Evolutionary conservation across 495 filamentous ascomycete species (phyloP).

Genomic region (Xanthoparmelia taractica): DNA sequence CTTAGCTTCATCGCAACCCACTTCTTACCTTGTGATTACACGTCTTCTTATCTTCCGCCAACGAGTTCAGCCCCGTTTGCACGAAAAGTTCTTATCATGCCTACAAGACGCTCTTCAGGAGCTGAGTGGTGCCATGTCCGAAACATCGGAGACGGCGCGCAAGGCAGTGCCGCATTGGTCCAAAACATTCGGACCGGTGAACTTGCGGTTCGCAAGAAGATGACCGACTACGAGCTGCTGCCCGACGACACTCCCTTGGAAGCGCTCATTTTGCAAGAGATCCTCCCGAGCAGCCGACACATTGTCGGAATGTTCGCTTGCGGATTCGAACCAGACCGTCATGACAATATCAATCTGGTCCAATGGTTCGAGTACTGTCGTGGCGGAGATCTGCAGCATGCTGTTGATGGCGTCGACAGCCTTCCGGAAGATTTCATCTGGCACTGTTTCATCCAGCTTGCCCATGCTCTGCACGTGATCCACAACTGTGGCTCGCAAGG

Average conservation of each 20-base stretch:
- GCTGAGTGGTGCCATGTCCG: not conserved
- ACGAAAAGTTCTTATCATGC: not conserved
- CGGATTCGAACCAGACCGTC: too few species aligned
- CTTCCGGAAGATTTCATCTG: conserved; percentile 13
- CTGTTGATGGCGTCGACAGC: not conserved
- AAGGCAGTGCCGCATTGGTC: not conserved
- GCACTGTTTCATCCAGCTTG: conserved; percentile 12
- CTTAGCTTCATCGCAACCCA: too few species aligned
- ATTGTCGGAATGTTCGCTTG: not conserved
- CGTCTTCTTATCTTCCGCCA: too few species aligned
- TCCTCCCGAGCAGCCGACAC: not conserved
- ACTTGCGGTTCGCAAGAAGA: not conserved
- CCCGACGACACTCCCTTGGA: not conserved
- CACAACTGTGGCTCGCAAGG: not conserved
- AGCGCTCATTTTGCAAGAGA: not conserved
- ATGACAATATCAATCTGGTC: not conserved
- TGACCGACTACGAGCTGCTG: not conserved
- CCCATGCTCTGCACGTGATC: not conserved
- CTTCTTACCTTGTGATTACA: too few species aligned
- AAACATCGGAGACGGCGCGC: not conserved
- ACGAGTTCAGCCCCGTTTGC: too few species aligned
- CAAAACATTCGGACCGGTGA: not conserved
- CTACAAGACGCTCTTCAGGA: not conserved
- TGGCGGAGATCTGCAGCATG: not conserved
- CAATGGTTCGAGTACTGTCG: conserved; percentile 10